A percentile compares a stretch with the other conserved stretches of the same genome.
These are phyloP conservation scores for Laburnicola sp. DNA, from an alignment of 2,329 filamentous ascomycete genomes.

Conservation along the genomic window DNA sequence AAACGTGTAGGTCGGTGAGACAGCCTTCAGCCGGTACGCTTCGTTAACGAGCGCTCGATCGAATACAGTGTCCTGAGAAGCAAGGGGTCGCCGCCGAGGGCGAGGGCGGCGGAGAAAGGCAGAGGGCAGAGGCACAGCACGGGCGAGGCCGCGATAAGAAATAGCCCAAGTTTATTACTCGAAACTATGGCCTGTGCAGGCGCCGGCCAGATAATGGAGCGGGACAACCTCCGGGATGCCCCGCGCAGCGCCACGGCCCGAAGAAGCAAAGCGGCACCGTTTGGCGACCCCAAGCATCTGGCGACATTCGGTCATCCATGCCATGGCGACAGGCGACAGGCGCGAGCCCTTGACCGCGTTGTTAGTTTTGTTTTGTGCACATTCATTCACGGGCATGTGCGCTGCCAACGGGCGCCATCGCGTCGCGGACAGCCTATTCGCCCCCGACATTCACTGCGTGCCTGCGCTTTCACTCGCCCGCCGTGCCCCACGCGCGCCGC, in stretches of 20 bases:
- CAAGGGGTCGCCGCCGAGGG: too few species aligned
- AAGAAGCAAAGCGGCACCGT: constrained; percentile 7
- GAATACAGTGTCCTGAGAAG: too few species aligned
- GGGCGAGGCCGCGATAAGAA: constrained; percentile 4
- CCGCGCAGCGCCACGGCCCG: not conserved
- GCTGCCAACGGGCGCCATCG: not conserved
- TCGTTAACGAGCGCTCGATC: too few species aligned
- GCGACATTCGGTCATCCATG: not conserved
- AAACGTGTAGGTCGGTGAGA: not conserved
- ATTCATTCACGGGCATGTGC: not conserved
- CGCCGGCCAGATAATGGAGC: not conserved
- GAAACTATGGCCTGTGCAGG: constrained; percentile 4
- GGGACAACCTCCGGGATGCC: not conserved
- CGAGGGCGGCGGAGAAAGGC: not conserved
- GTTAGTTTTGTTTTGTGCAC: not conserved
- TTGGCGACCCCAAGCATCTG: not conserved
- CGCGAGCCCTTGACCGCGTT: not conserved
- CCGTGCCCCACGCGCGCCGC: not conserved
- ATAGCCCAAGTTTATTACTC: constrained; percentile 1
- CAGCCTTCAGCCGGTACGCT: too few species aligned
- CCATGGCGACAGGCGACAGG: not conserved
- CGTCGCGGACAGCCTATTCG: not conserved
- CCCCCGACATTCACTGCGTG: not conserved
- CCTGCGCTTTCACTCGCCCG: not conserved
- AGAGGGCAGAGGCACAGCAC: not conserved